Evolutionary conservation across 2,329 filamentous ascomycete genomes (phyloP), one percentile per base, ranked within the genome.

Genomic region (Zopfia rhizophila): DNA sequence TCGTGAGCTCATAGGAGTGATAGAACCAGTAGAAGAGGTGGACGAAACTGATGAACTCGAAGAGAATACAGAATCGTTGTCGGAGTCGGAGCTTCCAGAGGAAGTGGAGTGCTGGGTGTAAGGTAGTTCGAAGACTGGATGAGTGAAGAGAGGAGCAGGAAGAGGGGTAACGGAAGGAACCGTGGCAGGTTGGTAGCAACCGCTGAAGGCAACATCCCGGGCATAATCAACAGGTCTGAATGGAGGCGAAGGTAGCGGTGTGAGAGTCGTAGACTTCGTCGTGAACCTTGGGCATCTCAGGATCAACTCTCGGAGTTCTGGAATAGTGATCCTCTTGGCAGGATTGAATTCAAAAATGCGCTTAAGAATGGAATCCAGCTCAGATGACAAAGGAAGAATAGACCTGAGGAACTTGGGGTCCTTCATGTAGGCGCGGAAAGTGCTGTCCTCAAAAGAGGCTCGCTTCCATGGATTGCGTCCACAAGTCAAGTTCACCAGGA

Each of bases 401-500:
- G 91, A 89, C 78, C 91, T 89, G 57, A 99, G 78, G 72, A 97
- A 99, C 67, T 88, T 87, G 51, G 85, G 85, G 68, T 91, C 91
- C 78, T 88, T 88, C 61, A 89, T 83, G 75, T 89, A 97, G 42
- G 92, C 92, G 65, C 89, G 85, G 82, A 97, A 99, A 32, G 94
- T 97, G 55, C 91, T 91, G 74, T 99, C 94, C 72, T 96, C 91
- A 60, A 85, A 80, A 10, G 91, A 96, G 52, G 94, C 94, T 71
- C 94, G 89, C 78, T 97, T 97, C 94, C 94, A 99, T 48, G 94
- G 94, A 75, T 99, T 99, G 72, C 94, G 91, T 68, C 94, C 94
- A 76, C 94, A 99, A 38, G 91, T 96, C 59, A 99, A 81, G 78
- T 99, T 99, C 63, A 99, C 91, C 51, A 99, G 82, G 69, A 99